Evolutionary conservation across 805 yeast genomes (phyloP), one percentile per base, ranked within the genome.

Genomic region (Spathaspora gorwiae): DNA sequence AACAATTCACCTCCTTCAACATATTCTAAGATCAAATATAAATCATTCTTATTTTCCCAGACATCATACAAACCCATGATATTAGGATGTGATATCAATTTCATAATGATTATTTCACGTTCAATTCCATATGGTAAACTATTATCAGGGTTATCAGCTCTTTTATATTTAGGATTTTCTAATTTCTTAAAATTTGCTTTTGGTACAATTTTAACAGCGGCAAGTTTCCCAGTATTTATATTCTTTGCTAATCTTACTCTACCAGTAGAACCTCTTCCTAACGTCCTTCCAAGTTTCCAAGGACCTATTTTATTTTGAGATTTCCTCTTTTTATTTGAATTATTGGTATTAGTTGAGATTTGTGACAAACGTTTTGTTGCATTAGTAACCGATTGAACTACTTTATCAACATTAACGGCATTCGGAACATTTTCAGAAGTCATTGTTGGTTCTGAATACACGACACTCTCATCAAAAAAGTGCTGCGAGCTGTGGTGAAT

Each of bases 1-100:
- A 94, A 94, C 42, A 94, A 73, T 68, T 94, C 99, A 38, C 99
- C 99, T 44, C 97, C 97, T 67, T 94, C 97, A 40, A 95, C 90
- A 66, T 94, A 94, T 66, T 94, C 99, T 46, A 94, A 69, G 7
- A 94, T 95, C 54, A 94, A 77, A 59, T 92, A 92, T 36, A 87
- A 65, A 50, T 86, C 90, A 47, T 84, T 81, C 55, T 84, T 84
- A 48, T 87, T 87, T 64, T 87, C 95, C 95, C 95, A 87, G 37
- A 87, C 95, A 53, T 87, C 95, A 56, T 83, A 86, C 35, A 87
- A 68, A 12, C 88, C 81, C 77, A 87, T 75, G 38, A 87, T 87
- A 60, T 87, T 85, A 29, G 86, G 84, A 62, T 87, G 94, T 32
- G 84, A 80, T 36, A 87, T 73, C 47, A 87, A 70, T 62, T 87